phyloP scores from a whole-genome alignment of 768 basidiomycete genomes.

The Boletus fagicola region DNA sequence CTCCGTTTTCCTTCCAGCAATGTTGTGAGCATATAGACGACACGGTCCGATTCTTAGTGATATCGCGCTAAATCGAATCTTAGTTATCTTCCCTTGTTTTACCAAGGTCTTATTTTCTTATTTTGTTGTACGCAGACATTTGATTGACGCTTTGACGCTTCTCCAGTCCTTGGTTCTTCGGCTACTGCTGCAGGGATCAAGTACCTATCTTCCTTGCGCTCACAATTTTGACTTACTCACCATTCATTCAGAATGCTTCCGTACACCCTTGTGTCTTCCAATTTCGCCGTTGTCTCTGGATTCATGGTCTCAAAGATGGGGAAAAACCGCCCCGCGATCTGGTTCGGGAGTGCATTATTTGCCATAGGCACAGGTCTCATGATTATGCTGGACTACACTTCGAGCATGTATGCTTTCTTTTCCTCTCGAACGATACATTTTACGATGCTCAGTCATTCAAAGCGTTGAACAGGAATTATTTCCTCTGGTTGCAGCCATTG shows the following conservation, averaged over 20 bases:
- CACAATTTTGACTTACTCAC: background rate
- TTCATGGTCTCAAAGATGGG: slow-evolving; percentile 57
- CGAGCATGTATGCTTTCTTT: slow-evolving; percentile 28
- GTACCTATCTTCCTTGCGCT: slow-evolving; percentile 47
- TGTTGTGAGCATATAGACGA: slow-evolving; percentile 19
- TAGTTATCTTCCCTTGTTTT: slow-evolving; percentile 73
- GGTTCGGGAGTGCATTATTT: slow-evolving; percentile 60
- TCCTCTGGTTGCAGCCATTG: slow-evolving; percentile 60
- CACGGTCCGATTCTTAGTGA: too few relatives aligned
- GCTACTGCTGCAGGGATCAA: slow-evolving; percentile 67
- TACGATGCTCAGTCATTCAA: slow-evolving; percentile 1
- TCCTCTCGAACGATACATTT: background rate
- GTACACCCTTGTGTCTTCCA: slow-evolving; percentile 58
- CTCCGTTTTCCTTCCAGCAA: slow-evolving; percentile 55
- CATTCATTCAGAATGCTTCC: slow-evolving; percentile 58
- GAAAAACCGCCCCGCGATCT: slow-evolving; percentile 58
- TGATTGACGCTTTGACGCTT: background rate
- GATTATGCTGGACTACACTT: slow-evolving; percentile 60
- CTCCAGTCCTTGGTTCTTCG: slow-evolving; percentile 58
- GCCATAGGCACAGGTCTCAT: slow-evolving; percentile 68
- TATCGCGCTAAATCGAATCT: background rate
- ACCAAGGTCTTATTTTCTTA: slow-evolving; percentile 41
- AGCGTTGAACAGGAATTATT: slow-evolving; percentile 62
- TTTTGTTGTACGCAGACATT: background rate
- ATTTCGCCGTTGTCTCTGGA: slow-evolving; percentile 55